A percentile compares a stretch with the other conserved stretches of the same genome.
Evolutionary conservation across 805 yeast species (phyloP).

Genomic region (Scheffersomyces stipitis): DNA sequence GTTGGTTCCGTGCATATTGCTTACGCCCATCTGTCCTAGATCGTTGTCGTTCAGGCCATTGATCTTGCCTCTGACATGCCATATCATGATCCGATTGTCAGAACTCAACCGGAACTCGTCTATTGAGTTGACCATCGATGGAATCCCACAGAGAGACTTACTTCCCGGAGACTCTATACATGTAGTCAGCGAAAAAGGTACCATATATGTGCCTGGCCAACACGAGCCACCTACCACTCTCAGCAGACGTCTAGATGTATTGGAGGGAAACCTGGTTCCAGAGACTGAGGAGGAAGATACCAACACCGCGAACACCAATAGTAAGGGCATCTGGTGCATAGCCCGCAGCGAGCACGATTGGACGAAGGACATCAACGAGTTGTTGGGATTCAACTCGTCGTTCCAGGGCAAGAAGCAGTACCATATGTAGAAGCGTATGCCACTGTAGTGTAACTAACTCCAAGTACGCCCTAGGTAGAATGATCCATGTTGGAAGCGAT

Average conservation of each 20-base stretch:
- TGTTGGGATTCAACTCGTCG: conserved; percentile 84
- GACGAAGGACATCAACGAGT: conserved; percentile 85
- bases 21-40: conserved; percentile 92
- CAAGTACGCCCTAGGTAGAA: too few species aligned
- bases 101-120: conserved; percentile 43
- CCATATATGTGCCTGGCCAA: conserved; percentile 53
- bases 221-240: conserved; percentile 37
- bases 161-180: conserved; percentile 78
- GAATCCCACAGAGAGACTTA: conserved; percentile 70
- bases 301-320: neutral
- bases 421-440: neutral
- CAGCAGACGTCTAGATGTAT: conserved; percentile 1
- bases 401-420: conserved; percentile 48
- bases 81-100: conserved; percentile 61
- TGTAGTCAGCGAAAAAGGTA: conserved; percentile 64
- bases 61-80: conserved; percentile 75
- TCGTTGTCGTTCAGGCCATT: conserved; percentile 89
- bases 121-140: conserved; percentile 74
- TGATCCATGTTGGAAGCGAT: too few species aligned
- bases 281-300: conserved; percentile 5
- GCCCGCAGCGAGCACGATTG: conserved; percentile 84
- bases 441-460: too few species aligned
- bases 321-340: conserved; percentile 81
- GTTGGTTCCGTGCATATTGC: conserved; percentile 71
- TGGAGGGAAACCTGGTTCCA: conserved; percentile 1